Evolutionary conservation across 768 basidiomycete genomes (phyloP), one percentile per base, ranked within the genome.

Genomic region (Xanthoconium stramineum): DNA sequence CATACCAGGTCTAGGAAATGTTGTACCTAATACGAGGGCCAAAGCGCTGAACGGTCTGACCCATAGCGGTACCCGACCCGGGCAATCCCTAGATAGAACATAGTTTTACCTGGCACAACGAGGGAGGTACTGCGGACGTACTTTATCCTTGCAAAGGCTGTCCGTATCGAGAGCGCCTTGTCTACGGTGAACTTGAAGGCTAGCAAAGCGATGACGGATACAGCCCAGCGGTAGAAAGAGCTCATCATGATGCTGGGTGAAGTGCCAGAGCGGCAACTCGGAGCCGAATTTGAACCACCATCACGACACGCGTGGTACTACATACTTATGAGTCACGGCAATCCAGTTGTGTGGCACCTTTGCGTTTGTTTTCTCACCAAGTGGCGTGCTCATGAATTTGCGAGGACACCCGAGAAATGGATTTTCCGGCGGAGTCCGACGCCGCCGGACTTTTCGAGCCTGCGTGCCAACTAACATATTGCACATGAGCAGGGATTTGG

Each of bases 1-100:
- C 46, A 70, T 71, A 14, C 65, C 66, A 7, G 67, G 68, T 28
- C 69, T 63, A 2, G 78, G 79, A 53, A 73, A 79, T 19, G 57
- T 59, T 2, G 67, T 45, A 0, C 67, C 76, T 1, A 72, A 1
- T 0, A 69, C 38, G 7, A 75, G 39, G 6, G 72, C 49, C 0
- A 66, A 1, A 9, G 67, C 17, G 5, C 67, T 61, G 42, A 75
- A 72, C 0, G 78, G 77, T 39, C 71, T 58, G 20, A 78, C 1
- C 72, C 71, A 74, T 51, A 63, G 36, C 10, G 51, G 3, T 28
- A 32, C 9, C 4, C 53, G 56, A 2, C 70, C 68, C 5, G 69
- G 70, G 40, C 2, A 60, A 38, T 56, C 47, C 30, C 68, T 68
- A 19, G 24, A n/a, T 3, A 10, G 19, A 42, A 11, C 28, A 46